phyloP scores from a whole-genome alignment of 495 filamentous ascomycete genomes.

The Sphaerosporella brunnea region DNA sequence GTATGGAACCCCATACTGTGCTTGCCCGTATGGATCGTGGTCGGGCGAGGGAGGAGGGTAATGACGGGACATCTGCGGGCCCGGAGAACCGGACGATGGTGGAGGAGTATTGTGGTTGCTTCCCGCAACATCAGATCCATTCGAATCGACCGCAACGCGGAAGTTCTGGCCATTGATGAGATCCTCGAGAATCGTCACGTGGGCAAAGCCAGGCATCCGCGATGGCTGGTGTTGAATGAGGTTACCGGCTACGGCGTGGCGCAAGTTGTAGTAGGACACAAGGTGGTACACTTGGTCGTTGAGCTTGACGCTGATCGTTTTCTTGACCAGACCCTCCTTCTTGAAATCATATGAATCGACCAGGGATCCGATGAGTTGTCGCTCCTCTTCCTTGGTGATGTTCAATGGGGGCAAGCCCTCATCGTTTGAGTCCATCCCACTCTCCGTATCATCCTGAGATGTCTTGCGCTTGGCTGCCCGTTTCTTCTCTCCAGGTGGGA shows the following conservation, averaged over 20 bases:
- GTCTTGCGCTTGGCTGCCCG: conserved; percentile 56
- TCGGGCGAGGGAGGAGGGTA: neutral
- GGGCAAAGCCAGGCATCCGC: neutral
- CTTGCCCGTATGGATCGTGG: neutral
- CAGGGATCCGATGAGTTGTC: conserved; percentile 61
- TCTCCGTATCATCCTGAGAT: conserved; percentile 23
- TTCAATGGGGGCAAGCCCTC: conserved; percentile 11
- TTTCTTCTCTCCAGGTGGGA: conserved; percentile 79
- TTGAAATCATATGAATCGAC: conserved; percentile 81
- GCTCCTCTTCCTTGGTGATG: conserved; percentile 35
- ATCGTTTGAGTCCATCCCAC: conserved; percentile 36
- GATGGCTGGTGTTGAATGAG: neutral
- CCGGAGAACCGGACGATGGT: neutral
- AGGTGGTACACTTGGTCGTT: conserved; percentile 57
- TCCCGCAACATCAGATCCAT: neutral
- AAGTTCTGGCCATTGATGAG: neutral
- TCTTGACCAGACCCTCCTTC: conserved; percentile 68
- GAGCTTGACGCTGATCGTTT: conserved; percentile 67
- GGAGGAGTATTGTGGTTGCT: neutral
- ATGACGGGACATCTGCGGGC: no score
- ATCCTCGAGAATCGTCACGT: neutral
- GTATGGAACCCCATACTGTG: no score
- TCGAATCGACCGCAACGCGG: neutral
- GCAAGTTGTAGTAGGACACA: conserved; percentile 64
- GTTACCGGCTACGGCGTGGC: neutral